Base-by-base conservation (phyloP, 768 basidiomycete species). In the Paxillus rubicundulus region DNA sequence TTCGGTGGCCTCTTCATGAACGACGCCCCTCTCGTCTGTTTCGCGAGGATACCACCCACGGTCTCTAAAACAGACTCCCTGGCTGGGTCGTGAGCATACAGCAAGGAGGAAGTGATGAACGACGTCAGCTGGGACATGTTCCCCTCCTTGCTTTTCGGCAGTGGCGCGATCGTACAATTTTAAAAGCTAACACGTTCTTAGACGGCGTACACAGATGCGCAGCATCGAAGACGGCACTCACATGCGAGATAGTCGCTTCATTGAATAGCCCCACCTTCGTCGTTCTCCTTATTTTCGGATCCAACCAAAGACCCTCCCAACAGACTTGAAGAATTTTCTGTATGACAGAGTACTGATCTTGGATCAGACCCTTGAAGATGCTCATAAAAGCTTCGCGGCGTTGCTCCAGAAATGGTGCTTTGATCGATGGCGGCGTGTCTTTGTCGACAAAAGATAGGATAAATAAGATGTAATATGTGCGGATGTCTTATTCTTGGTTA, bases 31-130 rank as follows among this genome's bases (percentile, higher is more conserved):
- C 16, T 68, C 70, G 16, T 78, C 78, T 2, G 68, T 65, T 55
- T 87, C 86, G 2, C 90, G 83, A 4, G 84, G 84, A 60, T 97
- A 98, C 94, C 94, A 98, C 2, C 94, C 94, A 8, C 82, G 78
- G 61, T 95, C 92, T 47, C 75, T 82, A 71, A 96, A 97, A 62
- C 94, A 98, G 13, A 97, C 76, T 0, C 94, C 94, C 12, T 76
- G 71, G 0, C 94, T 93, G 0, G 91, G 89, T 21, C 81, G 82
- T 0, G 89, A 87, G 60, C 87, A 89, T 28, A 92, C 82, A 2
- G 87, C 87, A 24, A 95, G 79, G 10, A 97, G 72, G 68, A 97
- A 98, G 60, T 94, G 92, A 54, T 92, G 89, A 0, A 81, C 85
- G 4, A 96, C 76, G 57, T 95, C 86, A 2, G 87, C 92, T 9